Evolutionary conservation across 176 grass and related monocot species (phyloP).

Genomic region (Eragrostis curvula): DNA sequence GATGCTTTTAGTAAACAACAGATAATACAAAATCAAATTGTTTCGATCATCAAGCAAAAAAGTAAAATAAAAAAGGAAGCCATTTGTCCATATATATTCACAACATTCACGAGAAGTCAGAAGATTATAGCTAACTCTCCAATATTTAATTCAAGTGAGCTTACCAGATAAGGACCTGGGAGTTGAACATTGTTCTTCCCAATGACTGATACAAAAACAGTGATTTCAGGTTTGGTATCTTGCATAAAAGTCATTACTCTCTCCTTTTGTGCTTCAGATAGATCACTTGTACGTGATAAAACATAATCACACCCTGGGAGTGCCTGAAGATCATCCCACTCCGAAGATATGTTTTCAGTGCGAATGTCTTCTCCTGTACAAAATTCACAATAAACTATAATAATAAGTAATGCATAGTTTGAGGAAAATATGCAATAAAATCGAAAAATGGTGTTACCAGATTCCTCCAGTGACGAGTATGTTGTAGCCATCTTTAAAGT

Average conservation of each 20-base stretch:
- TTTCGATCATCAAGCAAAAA: too few relatives aligned
- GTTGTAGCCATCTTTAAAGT: background rate
- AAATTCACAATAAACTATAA: background rate
- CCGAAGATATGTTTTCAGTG: background rate
- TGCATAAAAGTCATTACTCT: slow-evolving; percentile 28
- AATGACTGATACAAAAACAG: slow-evolving; percentile 34
- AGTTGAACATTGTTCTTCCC: slow-evolving; percentile 16
- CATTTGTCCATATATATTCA: background rate
- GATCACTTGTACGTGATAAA: background rate
- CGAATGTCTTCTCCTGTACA: slow-evolving; percentile 19
- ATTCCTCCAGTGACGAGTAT: slow-evolving; percentile 25
- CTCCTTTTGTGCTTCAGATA: slow-evolving; percentile 39
- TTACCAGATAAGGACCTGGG: slow-evolving; percentile 14
- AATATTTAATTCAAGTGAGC: background rate
- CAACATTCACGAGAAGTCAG: background rate
- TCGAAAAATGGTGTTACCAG: slow-evolving; percentile 29
- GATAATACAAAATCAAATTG: background rate
- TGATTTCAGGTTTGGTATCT: slow-evolving; percentile 24
- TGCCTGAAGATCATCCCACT: background rate
- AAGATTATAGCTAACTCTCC: background rate
- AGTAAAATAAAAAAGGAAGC: too few relatives aligned
- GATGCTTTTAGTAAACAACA: background rate
- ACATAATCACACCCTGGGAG: slow-evolving; percentile 29
- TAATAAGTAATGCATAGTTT: background rate
- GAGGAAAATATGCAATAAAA: background rate